phyloP scores from a whole-genome alignment of 192 early-diverging fungal genomes.

The Lunasporangiospora selenospora region DNA sequence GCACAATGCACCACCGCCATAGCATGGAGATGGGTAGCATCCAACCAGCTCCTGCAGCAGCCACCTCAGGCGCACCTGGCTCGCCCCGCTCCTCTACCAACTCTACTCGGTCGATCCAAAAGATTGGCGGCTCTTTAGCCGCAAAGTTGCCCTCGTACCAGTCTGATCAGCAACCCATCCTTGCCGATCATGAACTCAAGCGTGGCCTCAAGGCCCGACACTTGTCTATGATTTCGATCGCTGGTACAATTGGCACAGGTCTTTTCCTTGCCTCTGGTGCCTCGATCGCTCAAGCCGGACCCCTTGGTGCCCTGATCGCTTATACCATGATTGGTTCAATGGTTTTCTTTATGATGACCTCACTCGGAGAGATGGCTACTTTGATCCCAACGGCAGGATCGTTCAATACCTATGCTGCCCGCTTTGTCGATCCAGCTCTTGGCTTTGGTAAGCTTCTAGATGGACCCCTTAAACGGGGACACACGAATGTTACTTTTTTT shows the following conservation, averaged over 20 bases:
- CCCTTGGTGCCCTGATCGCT: conserved; percentile 79
- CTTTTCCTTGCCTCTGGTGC: conserved; percentile 83
- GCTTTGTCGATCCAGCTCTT: conserved; percentile 89
- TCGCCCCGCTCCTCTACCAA: conserved; percentile 10
- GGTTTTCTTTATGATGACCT: conserved; percentile 78
- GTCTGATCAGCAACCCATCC: conserved; percentile 31
- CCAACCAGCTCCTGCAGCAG: too few relatives aligned
- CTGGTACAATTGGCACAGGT: conserved; percentile 82
- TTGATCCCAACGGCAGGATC: conserved; percentile 83
- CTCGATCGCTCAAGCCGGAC: conserved; percentile 78
- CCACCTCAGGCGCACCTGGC: conserved; percentile 7
- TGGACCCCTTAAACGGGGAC: neutral
- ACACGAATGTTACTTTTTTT: neutral
- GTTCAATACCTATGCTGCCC: conserved; percentile 82
- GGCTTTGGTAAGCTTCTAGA: conserved; percentile 64
- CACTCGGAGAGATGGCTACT: conserved; percentile 89
- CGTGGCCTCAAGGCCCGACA: conserved; percentile 75
- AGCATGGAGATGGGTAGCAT: conserved; percentile 30
- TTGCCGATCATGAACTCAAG: conserved; percentile 52
- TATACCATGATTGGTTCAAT: conserved; percentile 74
- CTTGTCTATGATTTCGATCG: conserved; percentile 78
- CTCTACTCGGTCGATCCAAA: conserved; percentile 23
- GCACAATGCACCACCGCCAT: too few relatives aligned
- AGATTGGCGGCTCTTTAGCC: conserved; percentile 5
- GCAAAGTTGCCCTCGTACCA: conserved; percentile 26